Evolutionary conservation across 768 basidiomycete genomes (phyloP), one percentile per base, ranked within the genome.

Genomic region (Daedaleopsis sinensis): DNA sequence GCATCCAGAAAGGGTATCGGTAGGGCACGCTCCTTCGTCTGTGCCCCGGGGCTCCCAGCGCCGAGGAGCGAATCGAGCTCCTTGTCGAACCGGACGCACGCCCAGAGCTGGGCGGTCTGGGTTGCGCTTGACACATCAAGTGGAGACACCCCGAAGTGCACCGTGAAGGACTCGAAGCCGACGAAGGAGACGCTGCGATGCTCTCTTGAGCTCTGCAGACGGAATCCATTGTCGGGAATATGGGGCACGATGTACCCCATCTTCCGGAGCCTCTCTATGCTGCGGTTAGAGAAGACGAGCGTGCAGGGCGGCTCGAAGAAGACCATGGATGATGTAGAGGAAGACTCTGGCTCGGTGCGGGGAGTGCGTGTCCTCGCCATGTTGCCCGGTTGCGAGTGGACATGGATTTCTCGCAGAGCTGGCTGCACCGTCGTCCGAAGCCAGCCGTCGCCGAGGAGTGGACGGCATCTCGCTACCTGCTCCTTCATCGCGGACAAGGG

Each of bases 291-390:
- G 32, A 58, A 16, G 15, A 27, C 18, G 19, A 62, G 27, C 19
- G 52, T 58, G 61, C 61, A 62, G 15, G 61, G 61, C 19, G 61
- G 56, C 39, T 62, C 56, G 52, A 62, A 62, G 56, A 62, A 62
- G 27, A 62, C 27, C 37, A 62, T 53, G 10, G 61, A 62, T 12
- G 59, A 38, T 10, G 37, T 15, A 11, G 57, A 18, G 16, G 37
- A 39, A 9, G 57, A 42, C 8, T 37, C 18, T 32, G 35, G 10
- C 27, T 36, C 50, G 8, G 50, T 27, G 2, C 21, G 7, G 9
- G 47, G 47, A 24, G 23, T 4, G 7, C 47, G 47, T 21, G 23
- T 21, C 5, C 47, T 21, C 47, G 19, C 19, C 21, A 21, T 27
- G 47, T 24, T 49, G 21, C 23, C 21, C 35, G 52, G 52, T 11